Base-by-base conservation (phyloP, 805 yeast species). In the Priceomyces medius region DNA sequence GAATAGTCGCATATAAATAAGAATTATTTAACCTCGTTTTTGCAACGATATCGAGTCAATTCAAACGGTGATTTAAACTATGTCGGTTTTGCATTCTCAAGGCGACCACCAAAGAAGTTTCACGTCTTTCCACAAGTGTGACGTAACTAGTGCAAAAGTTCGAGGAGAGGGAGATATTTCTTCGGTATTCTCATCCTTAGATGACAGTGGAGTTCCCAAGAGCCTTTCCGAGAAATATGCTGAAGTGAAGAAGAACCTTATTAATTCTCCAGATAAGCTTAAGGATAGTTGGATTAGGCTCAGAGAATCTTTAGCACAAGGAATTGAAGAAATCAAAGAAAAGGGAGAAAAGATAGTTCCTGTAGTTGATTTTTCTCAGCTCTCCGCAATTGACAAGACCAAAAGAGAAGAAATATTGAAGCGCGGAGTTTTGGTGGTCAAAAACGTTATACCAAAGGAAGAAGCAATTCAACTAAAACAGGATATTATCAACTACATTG, bases 341-440 rank as follows among this genome's bases (percentile, higher is more conserved):
- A 40, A 47, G 16, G 66, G 66, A 2, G 28, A 58, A 14, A 19
- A 40, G 1, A 47, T 44, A 20, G 47, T 61, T 42, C 64, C 66
- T 3, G 46, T 33, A 12, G 46, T 59, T 17, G 46, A 50, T 5
- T 61, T 55, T 45, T 31, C 41, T 7, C 56, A 49, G 5, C 48
- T 60, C 7, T 13, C 18, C 4, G 20, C 14, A 31, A 14, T 41
- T 19, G 24, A 23, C 2, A 33, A 26, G n/a, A 14, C 26, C 9
- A 10, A 20, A 23, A 13, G 18, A 4, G 12, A 26, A 20, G 29
- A 41, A 14, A 26, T 41, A 12, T 19, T 16, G 16, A 33, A 43
- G 36, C 40, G 45, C 19, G 72, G 73, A 0, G 51, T 56, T 37
- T 47, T 58, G 14, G 58, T 68, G 9, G 53, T 68, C 12, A 49